Evolutionary conservation across 2,329 filamentous ascomycete species (phyloP), one percentile per base, ranked within the genome.

Genomic region (Didymella segeticola): DNA sequence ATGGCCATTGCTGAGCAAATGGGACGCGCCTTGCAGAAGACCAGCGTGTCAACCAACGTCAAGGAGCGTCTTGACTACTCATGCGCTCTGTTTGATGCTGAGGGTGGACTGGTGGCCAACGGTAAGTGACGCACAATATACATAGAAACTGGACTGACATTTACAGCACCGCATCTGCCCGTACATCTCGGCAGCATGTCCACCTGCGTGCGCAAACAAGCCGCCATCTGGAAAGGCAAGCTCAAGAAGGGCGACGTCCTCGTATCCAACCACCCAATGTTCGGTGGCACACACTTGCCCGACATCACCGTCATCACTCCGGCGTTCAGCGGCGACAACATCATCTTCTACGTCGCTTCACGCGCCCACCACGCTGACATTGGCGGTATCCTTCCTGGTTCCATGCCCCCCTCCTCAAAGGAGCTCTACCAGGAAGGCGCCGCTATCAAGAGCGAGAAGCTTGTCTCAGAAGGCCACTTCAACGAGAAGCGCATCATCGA

Each of bases 1-100:
- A 93, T 93, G 89, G 87, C 88, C 6, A 91, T 93, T 63, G 90
- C 90, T 1, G 90, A 93, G 73, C 89, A 93, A 68, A 93, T 93
- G 90, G 89, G 90, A 1, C 79, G 88, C 48, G 87, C 88, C 11
- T 75, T 93, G 14, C 89, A 92, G 67, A 93, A 92, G 77, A 92
- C 89, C 0, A 89, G 87, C 69, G 88, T 92, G 49, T 89, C 85
- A 65, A 91, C 87, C 1, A 93, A 92, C 64, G 89, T 93, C 68
- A 89, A 93, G 70, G 90, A 93, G 68, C 85, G 90, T 4, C 81
- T 93, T 1, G 90, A 95, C 67, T 95, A 91, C 66, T 92, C 89
- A 3, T 95, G 90, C 60, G 90, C 90, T 23, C 80, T 93, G 1
- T 93, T 93, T 60, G 90, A 92, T 61, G 83, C 86, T 0, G 84